Evolutionary conservation across 805 yeast genomes (phyloP).

Genomic region (Wickerhamiella sergipiensis): DNA sequence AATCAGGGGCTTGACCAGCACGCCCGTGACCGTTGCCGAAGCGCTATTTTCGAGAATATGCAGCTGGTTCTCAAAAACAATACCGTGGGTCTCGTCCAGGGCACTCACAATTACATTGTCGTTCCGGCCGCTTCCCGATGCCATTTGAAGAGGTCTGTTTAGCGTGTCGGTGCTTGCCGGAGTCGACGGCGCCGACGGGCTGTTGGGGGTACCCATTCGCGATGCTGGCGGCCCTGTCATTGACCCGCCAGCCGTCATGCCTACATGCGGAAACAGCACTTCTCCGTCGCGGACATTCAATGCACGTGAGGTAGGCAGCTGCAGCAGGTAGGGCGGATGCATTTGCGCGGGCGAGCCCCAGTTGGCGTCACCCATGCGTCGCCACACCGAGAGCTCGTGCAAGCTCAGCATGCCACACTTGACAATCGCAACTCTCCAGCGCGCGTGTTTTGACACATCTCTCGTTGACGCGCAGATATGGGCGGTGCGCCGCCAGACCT

Average conservation of each 20-base stretch:
- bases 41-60: slow-evolving; percentile 1
- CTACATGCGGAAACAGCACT: slow-evolving; percentile 6
- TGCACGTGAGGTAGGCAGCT: slow-evolving; percentile 7
- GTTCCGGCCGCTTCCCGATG: not conserved
- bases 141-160: not conserved
- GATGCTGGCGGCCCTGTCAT: not conserved
- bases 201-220: not conserved
- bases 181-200: not conserved
- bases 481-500: slow-evolving; percentile 12
- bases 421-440: slow-evolving; percentile 25
- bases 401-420: slow-evolving; percentile 25
- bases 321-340: slow-evolving; percentile 6
- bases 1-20: slow-evolving; percentile 11
- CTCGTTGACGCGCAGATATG: slow-evolving; percentile 4
- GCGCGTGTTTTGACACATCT: slow-evolving; percentile 4
- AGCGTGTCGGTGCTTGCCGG: not conserved
- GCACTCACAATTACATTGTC: slow-evolving; percentile 9
- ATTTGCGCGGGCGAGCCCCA: not conserved
- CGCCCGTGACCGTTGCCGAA: slow-evolving; percentile 12
- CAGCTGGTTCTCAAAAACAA: slow-evolving; percentile 4
- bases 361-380: not conserved
- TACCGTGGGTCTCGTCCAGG: slow-evolving; percentile 8
- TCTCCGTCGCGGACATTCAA: slow-evolving; percentile 3
- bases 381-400: slow-evolving; percentile 24
- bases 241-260: not conserved